Evolutionary conservation across 768 basidiomycete genomes (phyloP).

Genomic region (Termitomyces sp.): DNA sequence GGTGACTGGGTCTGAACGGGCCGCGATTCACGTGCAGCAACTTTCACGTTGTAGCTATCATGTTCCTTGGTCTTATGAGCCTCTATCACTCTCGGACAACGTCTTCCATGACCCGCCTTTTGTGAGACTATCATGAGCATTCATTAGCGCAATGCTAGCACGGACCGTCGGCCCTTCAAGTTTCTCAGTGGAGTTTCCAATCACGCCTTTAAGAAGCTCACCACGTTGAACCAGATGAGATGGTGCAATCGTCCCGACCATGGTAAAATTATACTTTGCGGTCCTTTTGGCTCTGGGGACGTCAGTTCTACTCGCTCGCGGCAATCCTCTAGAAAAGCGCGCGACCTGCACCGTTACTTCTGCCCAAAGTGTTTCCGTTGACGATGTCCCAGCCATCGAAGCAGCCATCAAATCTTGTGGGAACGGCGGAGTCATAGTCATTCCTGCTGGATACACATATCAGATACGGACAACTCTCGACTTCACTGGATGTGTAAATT

Average conservation of each 20-base stretch:
- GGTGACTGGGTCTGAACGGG: neutral
- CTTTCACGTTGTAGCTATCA: neutral
- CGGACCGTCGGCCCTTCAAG: neutral
- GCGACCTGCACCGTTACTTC: constrained; percentile 24
- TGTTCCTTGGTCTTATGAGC: neutral
- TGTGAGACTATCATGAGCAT: neutral
- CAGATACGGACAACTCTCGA: constrained; percentile 23
- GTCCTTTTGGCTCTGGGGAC: constrained; percentile 3
- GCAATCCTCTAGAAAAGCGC: constrained; percentile 17
- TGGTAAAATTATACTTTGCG: constrained; percentile 1
- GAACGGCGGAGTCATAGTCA: constrained; percentile 25
- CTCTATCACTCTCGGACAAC: neutral
- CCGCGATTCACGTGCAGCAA: neutral
- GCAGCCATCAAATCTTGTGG: constrained; percentile 27
- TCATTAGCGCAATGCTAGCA: neutral
- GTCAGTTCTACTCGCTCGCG: neutral
- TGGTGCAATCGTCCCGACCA: neutral
- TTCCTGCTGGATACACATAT: constrained; percentile 22
- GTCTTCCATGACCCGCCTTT: neutral
- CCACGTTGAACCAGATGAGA: neutral
- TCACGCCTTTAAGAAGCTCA: neutral
- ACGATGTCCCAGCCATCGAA: constrained; percentile 27
- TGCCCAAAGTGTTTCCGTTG: constrained; percentile 18
- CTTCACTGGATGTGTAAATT: constrained; percentile 25
- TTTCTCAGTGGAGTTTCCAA: neutral